phyloP scores from a whole-genome alignment of 2,329 filamentous ascomycete species.

The Tolypocladium cylindrosporum region DNA sequence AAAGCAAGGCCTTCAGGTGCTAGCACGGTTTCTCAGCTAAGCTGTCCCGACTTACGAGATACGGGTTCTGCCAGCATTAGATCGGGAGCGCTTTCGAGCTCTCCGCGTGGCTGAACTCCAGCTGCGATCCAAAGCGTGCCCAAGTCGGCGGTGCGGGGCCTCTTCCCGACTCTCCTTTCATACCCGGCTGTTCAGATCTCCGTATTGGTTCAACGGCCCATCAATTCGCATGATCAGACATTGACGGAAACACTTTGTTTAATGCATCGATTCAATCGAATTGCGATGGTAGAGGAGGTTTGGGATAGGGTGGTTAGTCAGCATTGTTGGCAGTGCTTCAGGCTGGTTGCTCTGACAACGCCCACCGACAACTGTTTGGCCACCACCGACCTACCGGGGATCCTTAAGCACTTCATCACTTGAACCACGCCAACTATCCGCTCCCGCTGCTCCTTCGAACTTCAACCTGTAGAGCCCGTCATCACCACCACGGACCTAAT shows the following conservation, averaged over 20 bases:
- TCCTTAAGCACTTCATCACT: background rate
- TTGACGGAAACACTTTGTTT: no score
- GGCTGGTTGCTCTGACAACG: slow-evolving; percentile 1
- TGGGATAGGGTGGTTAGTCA: background rate
- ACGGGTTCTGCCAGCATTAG: background rate
- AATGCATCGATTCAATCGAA: background rate
- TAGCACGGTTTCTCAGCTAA: no score
- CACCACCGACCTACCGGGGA: background rate
- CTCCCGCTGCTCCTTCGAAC: background rate
- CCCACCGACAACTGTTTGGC: background rate
- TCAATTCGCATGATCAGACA: no score
- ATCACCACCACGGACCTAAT: slow-evolving; percentile 26
- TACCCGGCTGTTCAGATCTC: no score
- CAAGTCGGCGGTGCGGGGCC: no score
- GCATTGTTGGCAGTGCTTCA: background rate
- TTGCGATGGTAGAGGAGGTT: background rate
- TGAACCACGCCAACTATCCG: background rate
- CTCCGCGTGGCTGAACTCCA: no score
- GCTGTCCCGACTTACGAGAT: background rate
- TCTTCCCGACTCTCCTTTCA: no score
- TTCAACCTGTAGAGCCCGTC: no score
- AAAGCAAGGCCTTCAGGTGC: no score
- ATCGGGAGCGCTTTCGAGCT: background rate
- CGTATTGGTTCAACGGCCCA: no score
- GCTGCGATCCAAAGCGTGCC: no score